Evolutionary conservation across 225 moss, liverwort and hornwort species (phyloP).

Genomic region (Marchantia polymorpha): DNA sequence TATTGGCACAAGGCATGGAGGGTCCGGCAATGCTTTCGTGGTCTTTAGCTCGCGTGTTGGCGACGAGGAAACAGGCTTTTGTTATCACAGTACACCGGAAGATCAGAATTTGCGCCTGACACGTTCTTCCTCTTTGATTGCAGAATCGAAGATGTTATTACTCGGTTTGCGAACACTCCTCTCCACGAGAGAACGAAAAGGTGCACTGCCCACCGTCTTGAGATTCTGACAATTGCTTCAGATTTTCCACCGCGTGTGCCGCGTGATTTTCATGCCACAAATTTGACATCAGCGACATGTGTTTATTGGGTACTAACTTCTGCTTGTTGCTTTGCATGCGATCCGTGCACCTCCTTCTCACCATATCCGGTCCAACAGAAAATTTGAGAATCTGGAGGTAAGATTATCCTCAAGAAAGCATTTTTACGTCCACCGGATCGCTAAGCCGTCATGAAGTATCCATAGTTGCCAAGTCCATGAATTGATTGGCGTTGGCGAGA

Average conservation of each 20-base stretch:
- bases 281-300: too few species aligned
- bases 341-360: neutral
- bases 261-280: too few species aligned
- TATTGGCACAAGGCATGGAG: too few species aligned
- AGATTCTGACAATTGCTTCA: neutral
- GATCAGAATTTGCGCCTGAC: too few species aligned
- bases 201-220: neutral
- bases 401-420: neutral
- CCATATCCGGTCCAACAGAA: neutral
- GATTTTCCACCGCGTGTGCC: neutral
- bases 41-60: too few species aligned
- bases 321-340: neutral
- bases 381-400: slow-evolving; percentile 31
- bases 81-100: too few species aligned
- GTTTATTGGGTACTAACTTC: neutral
- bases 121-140: neutral
- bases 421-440: too few species aligned
- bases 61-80: too few species aligned
- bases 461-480: too few species aligned
- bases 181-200: slow-evolving; percentile 30
- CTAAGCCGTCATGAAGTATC: too few species aligned
- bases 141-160: slow-evolving; percentile 30
- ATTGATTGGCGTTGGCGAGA: too few species aligned
- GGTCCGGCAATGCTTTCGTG: too few species aligned
- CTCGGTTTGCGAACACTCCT: slow-evolving; percentile 24